These are phyloP conservation scores for Plenodomus tracheiphilus DNA, from an alignment of 2,329 filamentous ascomycete species.

Conservation along the genomic window DNA sequence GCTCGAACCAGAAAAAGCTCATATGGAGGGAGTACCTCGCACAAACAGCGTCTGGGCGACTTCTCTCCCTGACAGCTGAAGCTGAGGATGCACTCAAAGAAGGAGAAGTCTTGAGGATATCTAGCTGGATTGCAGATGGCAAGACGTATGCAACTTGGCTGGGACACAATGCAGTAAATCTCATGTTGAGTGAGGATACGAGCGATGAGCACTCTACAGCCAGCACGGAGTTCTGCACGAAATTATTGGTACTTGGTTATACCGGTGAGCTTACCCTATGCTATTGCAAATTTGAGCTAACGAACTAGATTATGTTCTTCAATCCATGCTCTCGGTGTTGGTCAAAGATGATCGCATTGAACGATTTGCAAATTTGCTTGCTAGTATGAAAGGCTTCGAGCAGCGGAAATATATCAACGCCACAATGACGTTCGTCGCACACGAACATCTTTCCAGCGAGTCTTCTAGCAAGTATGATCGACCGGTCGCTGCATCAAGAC, in stretches of 20 bases:
- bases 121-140: slow-evolving; percentile 67
- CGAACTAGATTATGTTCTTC: slow-evolving; percentile 24
- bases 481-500: slow-evolving; percentile 15
- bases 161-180: slow-evolving; percentile 61
- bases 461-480: slow-evolving; percentile 14
- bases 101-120: slow-evolving; percentile 16
- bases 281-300: slow-evolving; percentile 1
- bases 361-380: slow-evolving; percentile 44
- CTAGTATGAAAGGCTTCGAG: slow-evolving; percentile 52
- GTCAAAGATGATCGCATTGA: slow-evolving; percentile 13
- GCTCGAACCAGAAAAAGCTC: slow-evolving; percentile 52
- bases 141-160: slow-evolving; percentile 72
- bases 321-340: slow-evolving; percentile 18
- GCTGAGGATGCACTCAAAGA: slow-evolving; percentile 57
- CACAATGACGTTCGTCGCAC: slow-evolving; percentile 30
- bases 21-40: slow-evolving; percentile 67
- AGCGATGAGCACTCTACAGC: slow-evolving; percentile 39
- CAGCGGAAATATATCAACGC: slow-evolving; percentile 51
- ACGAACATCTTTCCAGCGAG: slow-evolving; percentile 19
- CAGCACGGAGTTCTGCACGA: slow-evolving; percentile 54
- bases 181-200: slow-evolving; percentile 48
- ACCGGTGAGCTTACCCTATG: slow-evolving; percentile 49
- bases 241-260: slow-evolving; percentile 72
- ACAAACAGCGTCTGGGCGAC: slow-evolving; percentile 62
- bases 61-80: slow-evolving; percentile 63